Conservation (phyloP, 345 rosid species). For the Salix suchowensis region DNA sequence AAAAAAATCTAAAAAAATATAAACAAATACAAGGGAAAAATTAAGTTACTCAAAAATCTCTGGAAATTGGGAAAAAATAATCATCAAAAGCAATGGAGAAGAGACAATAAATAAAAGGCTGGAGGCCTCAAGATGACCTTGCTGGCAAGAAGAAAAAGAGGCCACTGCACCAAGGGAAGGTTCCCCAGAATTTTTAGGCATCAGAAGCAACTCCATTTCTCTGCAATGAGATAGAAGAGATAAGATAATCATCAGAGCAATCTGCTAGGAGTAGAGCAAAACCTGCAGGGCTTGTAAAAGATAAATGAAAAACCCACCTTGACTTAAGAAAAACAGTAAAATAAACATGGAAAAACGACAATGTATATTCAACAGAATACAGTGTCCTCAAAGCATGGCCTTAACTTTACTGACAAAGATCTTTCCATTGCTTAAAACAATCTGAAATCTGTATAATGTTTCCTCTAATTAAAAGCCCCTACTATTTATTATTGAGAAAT, state of each 20-base stretch:
- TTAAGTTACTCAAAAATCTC: neutral
- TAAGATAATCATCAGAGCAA: neutral
- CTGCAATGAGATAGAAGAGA: conserved; percentile 31
- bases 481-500: too few species aligned
- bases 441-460: too few species aligned
- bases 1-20: conserved; percentile 53
- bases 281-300: neutral
- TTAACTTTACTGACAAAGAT: too few species aligned
- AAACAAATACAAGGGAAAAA: neutral
- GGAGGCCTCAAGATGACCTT: conserved; percentile 48
- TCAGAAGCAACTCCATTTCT: conserved; percentile 86
- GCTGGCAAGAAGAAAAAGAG: conserved; percentile 97
- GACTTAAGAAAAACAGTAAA: too few species aligned
- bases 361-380: too few species aligned
- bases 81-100: neutral
- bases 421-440: too few species aligned
- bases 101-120: neutral
- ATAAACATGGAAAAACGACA: too few species aligned
- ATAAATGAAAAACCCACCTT: too few species aligned
- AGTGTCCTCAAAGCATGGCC: too few species aligned
- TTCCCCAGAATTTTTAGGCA: conserved; percentile 89
- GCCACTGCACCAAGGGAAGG: conserved; percentile 87
- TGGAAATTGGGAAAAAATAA: neutral
- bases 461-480: too few species aligned
- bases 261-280: neutral